Conservation (phyloP, 257 asterid species). For the Solanum chaucha region DNA sequence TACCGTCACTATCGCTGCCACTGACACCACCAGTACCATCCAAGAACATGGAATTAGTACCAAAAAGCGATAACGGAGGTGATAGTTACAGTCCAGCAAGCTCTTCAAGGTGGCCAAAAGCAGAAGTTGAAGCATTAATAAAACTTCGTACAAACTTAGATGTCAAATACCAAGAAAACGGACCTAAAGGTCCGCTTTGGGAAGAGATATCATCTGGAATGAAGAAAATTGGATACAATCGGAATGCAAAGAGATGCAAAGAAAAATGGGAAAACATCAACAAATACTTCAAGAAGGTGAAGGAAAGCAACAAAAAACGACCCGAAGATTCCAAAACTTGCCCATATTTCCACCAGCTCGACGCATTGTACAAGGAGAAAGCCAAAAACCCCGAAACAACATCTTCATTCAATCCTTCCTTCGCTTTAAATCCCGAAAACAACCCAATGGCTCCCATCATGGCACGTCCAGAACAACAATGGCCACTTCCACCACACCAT, state of each 20-base stretch:
- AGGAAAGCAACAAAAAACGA: constrained; percentile 70
- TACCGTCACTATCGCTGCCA: neutral
- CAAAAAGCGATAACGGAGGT: constrained; percentile 24
- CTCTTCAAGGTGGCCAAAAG: constrained; percentile 87
- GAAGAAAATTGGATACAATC: constrained; percentile 56
- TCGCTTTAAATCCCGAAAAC: constrained; percentile 17
- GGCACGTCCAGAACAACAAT: constrained; percentile 93
- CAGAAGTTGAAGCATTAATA: constrained; percentile 78
- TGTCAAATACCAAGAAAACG: constrained; percentile 67
- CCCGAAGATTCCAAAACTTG: constrained; percentile 88
- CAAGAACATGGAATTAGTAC: constrained; percentile 1
- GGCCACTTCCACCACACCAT: constrained; percentile 41
- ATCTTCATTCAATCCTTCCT: neutral
- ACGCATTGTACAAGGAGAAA: constrained; percentile 63
- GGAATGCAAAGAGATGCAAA: constrained; percentile 83
- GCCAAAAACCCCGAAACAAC: constrained; percentile 17
- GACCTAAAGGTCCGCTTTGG: constrained; percentile 93
- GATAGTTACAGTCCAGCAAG: constrained; percentile 25
- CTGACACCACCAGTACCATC: neutral
- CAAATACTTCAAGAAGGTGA: constrained; percentile 91
- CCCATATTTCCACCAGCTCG: constrained; percentile 82
- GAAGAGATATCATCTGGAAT: constrained; percentile 78
- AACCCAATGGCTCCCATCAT: constrained; percentile 53
- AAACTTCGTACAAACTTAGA: constrained; percentile 58
- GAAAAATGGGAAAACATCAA: constrained; percentile 99